These are phyloP conservation scores for Zygosaccharomyces sapae DNA, from an alignment of 1,139 yeast genomes.

Conservation along the genomic window DNA sequence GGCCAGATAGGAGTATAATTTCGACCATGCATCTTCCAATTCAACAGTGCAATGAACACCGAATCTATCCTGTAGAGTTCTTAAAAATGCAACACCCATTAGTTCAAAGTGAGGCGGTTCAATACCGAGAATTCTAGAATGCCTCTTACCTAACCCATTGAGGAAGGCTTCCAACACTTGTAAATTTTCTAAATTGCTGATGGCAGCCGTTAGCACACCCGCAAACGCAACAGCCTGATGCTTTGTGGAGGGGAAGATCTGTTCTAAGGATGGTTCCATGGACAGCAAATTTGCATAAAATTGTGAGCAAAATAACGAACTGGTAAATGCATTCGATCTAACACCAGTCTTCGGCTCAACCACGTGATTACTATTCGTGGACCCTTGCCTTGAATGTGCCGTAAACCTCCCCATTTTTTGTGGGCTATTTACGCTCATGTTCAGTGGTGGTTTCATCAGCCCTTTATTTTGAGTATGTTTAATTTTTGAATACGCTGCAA, in stretches of 20 bases:
- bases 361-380: constrained; percentile 7
- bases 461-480: constrained; percentile 4
- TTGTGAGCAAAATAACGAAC: constrained; percentile 56
- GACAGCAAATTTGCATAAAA: constrained; percentile 55
- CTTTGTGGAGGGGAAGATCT: constrained; percentile 58
- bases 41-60: constrained; percentile 47
- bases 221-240: constrained; percentile 78
- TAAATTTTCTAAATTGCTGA: constrained; percentile 44
- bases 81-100: constrained; percentile 74
- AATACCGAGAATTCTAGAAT: constrained; percentile 68
- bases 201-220: constrained; percentile 66
- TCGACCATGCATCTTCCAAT: constrained; percentile 66
- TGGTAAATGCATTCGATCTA: constrained; percentile 37
- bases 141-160: constrained; percentile 65
- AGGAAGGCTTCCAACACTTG: constrained; percentile 56
- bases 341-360: constrained; percentile 12
- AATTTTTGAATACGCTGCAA: constrained; percentile 6
- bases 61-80: constrained; percentile 69
- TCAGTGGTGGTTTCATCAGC: constrained; percentile 2
- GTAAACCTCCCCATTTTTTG: background rate
- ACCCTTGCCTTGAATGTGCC: constrained; percentile 4
- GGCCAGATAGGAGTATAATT: constrained; percentile 51
- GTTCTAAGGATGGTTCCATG: constrained; percentile 52
- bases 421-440: background rate
- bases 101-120: constrained; percentile 69